Evolutionary conservation across 805 yeast genomes (phyloP), one percentile per base, ranked within the genome.

Genomic region (Nadsonia fulvescens): DNA sequence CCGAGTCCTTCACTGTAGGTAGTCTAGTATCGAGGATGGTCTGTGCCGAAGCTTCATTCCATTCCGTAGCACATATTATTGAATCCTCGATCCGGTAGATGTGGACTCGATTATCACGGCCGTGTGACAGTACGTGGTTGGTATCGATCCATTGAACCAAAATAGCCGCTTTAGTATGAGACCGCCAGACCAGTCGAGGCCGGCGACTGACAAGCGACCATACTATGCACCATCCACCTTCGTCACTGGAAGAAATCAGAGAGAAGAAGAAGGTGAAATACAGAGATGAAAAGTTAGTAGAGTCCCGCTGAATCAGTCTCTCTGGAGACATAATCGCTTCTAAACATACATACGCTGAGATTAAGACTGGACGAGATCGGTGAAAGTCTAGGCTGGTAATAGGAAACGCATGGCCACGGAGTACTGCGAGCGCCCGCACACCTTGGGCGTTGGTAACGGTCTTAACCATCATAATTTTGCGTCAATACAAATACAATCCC

Each of bases 131-230:
- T 1, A 74, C 30, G 12, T 37, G 26, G 18, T 47, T 50, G 4
- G 38, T 28, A 3, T 24, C 23, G 24, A 28, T 26, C 37, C 63
- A 70, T 29, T 51, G 46, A 2, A 74, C 40, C 1, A 72, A 56
- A 13, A 75, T 38, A 1, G 77, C 42, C 6, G 56, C 49, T 10
- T 54, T 54, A 5, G 44, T 49, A 42, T 79, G 92, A 1, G 69
- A 76, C 33, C 56, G 49, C 70, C 79, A 72, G 1, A 58, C 49
- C 0, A 57, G 58, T 2, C 59, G 24, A 0, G 81, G 75, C 23
- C 89, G 46, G 20, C 69, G 50, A 0, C 65, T 55, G 1, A 47
- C 39, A 5, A 77, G 33, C 30, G 68, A 62, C 92, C 92, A 77
- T 57, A 71, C 54, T 1, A 66, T 54, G 3, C 67, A 37, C 55